Evolutionary conservation across 2,329 filamentous ascomycete species (phyloP), one percentile per base, ranked within the genome.

Genomic region (Ramularia collo-cygni): DNA sequence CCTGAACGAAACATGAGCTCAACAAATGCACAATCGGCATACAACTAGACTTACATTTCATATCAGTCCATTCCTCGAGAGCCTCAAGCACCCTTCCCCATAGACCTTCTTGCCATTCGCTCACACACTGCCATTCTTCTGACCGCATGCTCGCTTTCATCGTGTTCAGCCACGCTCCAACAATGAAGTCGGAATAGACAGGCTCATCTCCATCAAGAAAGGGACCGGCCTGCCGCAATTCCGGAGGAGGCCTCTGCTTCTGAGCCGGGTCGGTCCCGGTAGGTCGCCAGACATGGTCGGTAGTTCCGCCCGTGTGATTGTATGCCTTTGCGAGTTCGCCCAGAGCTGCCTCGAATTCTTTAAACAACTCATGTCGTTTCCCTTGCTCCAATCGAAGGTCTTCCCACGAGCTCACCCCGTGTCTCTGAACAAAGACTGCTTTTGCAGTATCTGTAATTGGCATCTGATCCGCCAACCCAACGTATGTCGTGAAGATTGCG

Each of bases 111-210:
- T 77, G 67, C 71, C 74, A 79, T 0, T 53, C 46, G 33, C 51
- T 61, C 8, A 74, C 43, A 38, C 65, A 58, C 43, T 68, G 51
- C 72, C 72, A 77, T 42, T 77, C 74, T 2, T 50, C 44, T 38
- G 50, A 37, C 1, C 66, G 67, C 38, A 77, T 51, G 17, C 60
- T 64, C 10, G 28, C 53, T 3, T 49, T 44, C 38, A 68, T 48
- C 67, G 75, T 72, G 4, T 64, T 61, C 54, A 79, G 40, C 75
- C 76, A 79, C 1, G 60, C 72, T 1, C 74, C 75, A 1, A 79
- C 67, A 24, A 78, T 74, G 1, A 77, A 51, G 50, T 79, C 76
- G 1, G 72, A 74, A 61, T 78, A 77, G 31, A 52, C 69, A 1
- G 65, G 62, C 52, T 48, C 52, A 1, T 46, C 34, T 0, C 73